phyloP scores from a whole-genome alignment of 805 yeast genomes.

The Lachancea thermotolerans region DNA sequence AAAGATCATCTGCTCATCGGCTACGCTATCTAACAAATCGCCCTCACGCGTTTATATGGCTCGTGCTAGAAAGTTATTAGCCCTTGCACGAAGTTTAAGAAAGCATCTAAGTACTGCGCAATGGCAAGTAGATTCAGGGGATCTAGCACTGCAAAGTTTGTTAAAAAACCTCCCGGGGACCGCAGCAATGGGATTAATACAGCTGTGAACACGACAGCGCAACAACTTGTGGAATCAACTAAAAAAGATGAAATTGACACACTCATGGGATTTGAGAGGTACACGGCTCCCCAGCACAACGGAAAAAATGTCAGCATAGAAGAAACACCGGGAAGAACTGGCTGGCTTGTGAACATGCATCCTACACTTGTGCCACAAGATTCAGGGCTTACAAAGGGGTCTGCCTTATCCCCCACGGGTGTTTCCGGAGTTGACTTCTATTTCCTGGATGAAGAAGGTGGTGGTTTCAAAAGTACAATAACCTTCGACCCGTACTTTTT shows the following conservation, averaged over 20 bases:
- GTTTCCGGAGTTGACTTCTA: constrained; percentile 89
- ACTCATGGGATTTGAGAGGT: constrained; percentile 82
- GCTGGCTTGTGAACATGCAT: constrained; percentile 96
- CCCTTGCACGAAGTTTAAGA: not conserved
- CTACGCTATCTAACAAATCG: not conserved
- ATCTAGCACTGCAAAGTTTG: constrained; percentile 47
- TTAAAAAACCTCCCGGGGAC: constrained; percentile 23
- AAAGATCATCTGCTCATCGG: not conserved
- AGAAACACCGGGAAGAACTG: constrained; percentile 35
- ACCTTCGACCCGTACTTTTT: constrained; percentile 85
- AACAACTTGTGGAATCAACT: constrained; percentile 46
- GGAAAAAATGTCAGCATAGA: constrained; percentile 15
- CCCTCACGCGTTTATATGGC: too few species aligned
- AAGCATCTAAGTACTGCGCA: not conserved
- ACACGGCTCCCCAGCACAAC: constrained; percentile 56
- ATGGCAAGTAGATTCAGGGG: constrained; percentile 35
- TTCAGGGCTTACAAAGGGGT: constrained; percentile 5
- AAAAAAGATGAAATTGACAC: constrained; percentile 65
- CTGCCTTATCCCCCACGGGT: constrained; percentile 38
- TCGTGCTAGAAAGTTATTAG: too few species aligned
- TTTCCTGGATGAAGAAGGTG: constrained; percentile 94
- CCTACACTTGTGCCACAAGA: constrained; percentile 63
- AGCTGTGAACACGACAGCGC: constrained; percentile 26
- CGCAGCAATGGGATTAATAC: constrained; percentile 35
- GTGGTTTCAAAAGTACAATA: constrained; percentile 80